Base-by-base conservation (phyloP, 129 eudicot genomes). In the Flaveria robusta region DNA sequence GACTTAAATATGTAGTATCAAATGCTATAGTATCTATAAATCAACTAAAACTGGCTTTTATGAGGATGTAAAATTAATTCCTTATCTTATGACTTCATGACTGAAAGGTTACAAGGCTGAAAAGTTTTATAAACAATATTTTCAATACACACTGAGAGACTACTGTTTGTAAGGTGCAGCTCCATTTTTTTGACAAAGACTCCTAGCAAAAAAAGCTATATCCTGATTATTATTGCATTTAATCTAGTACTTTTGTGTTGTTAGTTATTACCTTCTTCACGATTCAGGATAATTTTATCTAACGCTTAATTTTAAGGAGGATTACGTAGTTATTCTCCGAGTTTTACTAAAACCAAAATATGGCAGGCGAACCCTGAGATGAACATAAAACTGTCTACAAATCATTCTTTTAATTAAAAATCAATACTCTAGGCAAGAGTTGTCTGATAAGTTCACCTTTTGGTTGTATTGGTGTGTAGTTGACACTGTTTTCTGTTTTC, bases 161-260 rank as follows among this genome's bases (percentile, higher is more conserved):
- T 51, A n/a, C 50, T 34, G 51, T 72, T 56, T 13, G 37, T 74
- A 52, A 72, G n/a, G 42, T 20, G 10, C 43, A 49, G 49, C 11
- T 9, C 23, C 74, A n/a, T 70, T 71, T 51, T 29, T 2, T 9
- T 63, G 42, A 63, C 66, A 3, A 23, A 22, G 6, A 2, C 2
- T 27, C 68, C 22, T 10, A 63, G 43, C 43, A 27, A 13, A 9
- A 58, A 9, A 58, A 58, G 7, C 16, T 23, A 18, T 58, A 19
- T 19, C 60, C 7, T 18, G 24, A 54, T 54, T 19, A 54, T 18
- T 26, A 54, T 54, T 7, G 26, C 52, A 19, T 19, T 54, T 19
- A 52, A n/a, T 52, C 23, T 52, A 6, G 27, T 55, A 19, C 11
- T 7, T 55, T 8, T 55, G 62, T 19, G 19, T 1, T 8, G 20